Base-by-base conservation (phyloP, 78 protist species). In the Trichosphaerium sp. region DNA sequence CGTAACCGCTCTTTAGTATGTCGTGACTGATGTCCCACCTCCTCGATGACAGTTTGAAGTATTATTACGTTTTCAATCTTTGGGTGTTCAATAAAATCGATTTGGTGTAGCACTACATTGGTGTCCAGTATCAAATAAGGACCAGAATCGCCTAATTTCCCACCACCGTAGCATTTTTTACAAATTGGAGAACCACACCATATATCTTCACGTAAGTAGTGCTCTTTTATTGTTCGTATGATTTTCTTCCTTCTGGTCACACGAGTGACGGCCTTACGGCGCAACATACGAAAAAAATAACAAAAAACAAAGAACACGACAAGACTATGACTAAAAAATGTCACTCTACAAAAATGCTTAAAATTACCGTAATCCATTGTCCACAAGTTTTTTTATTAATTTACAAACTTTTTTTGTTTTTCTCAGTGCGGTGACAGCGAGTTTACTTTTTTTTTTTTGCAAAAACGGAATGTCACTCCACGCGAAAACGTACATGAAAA, bases 191-290 rank as follows among this genome's bases (percentile, higher is more conserved):
- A 43, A 2, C 92, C 91, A 56, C 91, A 85, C 31, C 69, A n/a
- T 29, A 90, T 42, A 72, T 90, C 95, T 37, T 83, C 88, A n/a
- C 94, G 56, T 21, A 90, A 54, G 54, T 90, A 86, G 49, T 79
- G 82, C 29, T 90, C 89, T 14, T 72, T 55, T 3, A 78, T 84
- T 31, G 81, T 71, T 38, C 67, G 81, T 18, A 81, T 21, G 38
- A 89, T 79, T 6, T 56, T 57, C 32, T 87, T 87, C 65, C 42
- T 59, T 55, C 51, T 66, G 8, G 85, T 79, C n/a, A 68, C 39
- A 64, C 74, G 65, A 25, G 31, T 60, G 39, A 60, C 29, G 10
- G 43, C 32, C 59, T 54, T 54, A 35, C 32, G 29, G 10, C 32
- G 59, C 59, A 54, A 10, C 59, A 54, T 54, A n/a, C n/a, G n/a